Evolutionary conservation across 2,329 filamentous ascomycete genomes (phyloP), one percentile per base, ranked within the genome.

Genomic region (Lizonia empirigonia): DNA sequence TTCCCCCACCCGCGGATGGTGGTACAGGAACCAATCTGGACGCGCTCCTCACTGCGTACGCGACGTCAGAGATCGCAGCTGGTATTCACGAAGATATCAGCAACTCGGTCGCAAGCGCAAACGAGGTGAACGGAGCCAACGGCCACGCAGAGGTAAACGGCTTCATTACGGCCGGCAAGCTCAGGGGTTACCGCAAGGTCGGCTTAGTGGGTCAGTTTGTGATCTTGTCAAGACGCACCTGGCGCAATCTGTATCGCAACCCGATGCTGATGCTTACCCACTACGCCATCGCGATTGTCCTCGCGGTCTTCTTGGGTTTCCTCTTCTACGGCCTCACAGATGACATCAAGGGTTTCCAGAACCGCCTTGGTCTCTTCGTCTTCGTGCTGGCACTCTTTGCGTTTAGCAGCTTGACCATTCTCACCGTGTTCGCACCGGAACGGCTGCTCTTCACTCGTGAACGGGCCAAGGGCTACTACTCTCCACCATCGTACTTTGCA

Each of bases 231-330:
- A 83, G 86, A 64, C 85, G 94, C 36, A 99, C 94, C 0, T 99
- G 93, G 93, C 91, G 89, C 69, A 99, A 99, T 69, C 81, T 99
- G 6, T 97, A 99, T 78, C 87, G 94, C 50, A 97, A 99, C 72
- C 94, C 94, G 1, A 92, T 97, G 84, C 79, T 99, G 53, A 99
- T 99, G 94, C 83, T 99, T 50, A 97, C 92, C 0, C 94, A 99
- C 75, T 99, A 97, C 70, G 94, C 94, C 29, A 97, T 97, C 61
- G 91, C 94, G 7, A 97, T 99, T 54, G 77, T 97, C 0, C 83
- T 99, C 5, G 94, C 92, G 1, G 93, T 97, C 5, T 88, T 99
- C 50, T 92, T 93, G 2, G 94, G 94, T 3, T 97, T 90, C 74
- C 82, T 99, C 10, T 99, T 97, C 78, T 99, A 97, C 65, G 94